Evolutionary conservation across 208 protist species (phyloP).

Genomic region (Naegleria gruberi): DNA sequence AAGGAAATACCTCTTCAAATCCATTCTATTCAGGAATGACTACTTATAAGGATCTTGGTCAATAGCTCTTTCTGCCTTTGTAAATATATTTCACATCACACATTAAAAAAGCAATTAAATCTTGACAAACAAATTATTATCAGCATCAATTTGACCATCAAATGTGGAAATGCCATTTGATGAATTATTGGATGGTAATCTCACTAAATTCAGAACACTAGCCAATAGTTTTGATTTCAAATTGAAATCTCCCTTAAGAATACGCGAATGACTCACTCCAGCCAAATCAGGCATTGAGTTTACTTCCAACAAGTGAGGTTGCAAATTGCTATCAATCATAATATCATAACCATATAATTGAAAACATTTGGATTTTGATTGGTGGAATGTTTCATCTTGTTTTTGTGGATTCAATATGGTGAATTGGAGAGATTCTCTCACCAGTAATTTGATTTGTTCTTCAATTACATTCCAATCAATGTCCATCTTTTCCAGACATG

Average conservation of each 20-base stretch:
- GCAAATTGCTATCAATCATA: constrained; percentile 74
- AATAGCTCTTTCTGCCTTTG: too few species aligned
- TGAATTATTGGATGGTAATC: neutral
- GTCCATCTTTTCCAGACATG: neutral
- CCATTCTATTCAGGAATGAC: neutral
- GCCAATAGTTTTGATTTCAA: neutral
- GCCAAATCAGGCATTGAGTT: constrained; percentile 73
- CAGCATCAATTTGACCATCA: too few species aligned
- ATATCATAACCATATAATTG: constrained; percentile 93
- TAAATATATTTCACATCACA: too few species aligned
- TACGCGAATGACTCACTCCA: neutral
- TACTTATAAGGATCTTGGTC: neutral
- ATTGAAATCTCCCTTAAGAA: neutral
- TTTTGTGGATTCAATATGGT: neutral
- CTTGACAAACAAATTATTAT: too few species aligned
- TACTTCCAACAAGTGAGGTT: constrained; percentile 90
- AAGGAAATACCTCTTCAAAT: neutral
- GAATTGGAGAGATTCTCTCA: neutral
- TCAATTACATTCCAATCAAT: neutral
- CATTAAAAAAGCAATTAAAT: too few species aligned
- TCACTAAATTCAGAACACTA: neutral
- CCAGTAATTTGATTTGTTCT: neutral
- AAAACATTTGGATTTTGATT: constrained; percentile 59
- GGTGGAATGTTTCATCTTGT: neutral
- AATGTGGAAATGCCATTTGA: too few species aligned